Conservation (phyloP, 192 early-diverging fungal species). For the Coemansia sp. region DNA sequence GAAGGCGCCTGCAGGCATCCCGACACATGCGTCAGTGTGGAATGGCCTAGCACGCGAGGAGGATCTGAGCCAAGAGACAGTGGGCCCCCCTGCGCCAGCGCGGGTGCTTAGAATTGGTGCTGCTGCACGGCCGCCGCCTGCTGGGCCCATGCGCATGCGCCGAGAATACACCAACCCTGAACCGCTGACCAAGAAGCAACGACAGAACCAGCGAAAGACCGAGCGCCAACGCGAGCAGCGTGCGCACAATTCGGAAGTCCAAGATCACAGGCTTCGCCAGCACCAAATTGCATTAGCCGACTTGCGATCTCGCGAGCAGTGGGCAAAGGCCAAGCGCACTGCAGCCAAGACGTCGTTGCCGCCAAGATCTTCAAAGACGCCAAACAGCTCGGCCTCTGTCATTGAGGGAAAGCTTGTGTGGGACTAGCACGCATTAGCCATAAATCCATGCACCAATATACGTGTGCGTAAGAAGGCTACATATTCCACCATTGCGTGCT, state of each 20-base stretch:
- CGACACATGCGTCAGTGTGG: constrained; percentile 35
- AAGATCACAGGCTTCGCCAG: constrained; percentile 57
- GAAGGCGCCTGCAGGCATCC: constrained; percentile 12
- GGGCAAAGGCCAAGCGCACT: constrained; percentile 27
- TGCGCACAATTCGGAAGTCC: constrained; percentile 47
- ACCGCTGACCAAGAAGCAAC: constrained; percentile 61
- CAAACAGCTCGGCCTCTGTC: constrained; percentile 8
- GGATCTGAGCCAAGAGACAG: constrained; percentile 14
- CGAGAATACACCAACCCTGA: constrained; percentile 9
- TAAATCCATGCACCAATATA: neutral
- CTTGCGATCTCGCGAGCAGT: constrained; percentile 39
- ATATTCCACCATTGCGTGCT: neutral
- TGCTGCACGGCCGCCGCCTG: constrained; percentile 18
- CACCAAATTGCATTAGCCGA: constrained; percentile 57
- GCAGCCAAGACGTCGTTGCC: neutral
- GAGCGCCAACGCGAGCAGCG: constrained; percentile 59
- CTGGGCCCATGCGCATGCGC: constrained; percentile 5
- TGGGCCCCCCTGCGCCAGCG: neutral
- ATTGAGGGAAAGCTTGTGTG: constrained; percentile 45
- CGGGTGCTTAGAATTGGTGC: constrained; percentile 43
- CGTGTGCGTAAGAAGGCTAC: neutral
- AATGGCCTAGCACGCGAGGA: constrained; percentile 13
- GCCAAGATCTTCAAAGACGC: neutral
- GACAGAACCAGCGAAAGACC: constrained; percentile 59
- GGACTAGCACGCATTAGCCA: constrained; percentile 15